Base-by-base conservation (phyloP, 2,329 filamentous ascomycete species). In the Penicillium aurantiogriseum region DNA sequence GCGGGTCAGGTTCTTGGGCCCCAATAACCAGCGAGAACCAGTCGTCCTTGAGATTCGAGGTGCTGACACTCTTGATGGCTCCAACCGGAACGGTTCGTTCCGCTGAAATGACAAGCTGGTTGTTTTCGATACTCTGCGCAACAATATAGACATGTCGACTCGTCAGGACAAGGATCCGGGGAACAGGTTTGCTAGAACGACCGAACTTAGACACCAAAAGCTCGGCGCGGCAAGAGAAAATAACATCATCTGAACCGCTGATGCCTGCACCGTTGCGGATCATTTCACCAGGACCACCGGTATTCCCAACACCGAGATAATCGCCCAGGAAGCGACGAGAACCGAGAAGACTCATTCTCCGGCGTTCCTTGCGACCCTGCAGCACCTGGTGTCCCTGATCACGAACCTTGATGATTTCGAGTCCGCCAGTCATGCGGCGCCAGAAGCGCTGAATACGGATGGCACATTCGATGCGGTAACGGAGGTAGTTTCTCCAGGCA, bases 1-100 rank as follows among this genome's bases (percentile, higher is more conserved):
- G 81, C n/a, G 94, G 92, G 74, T 99, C 94, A 0, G 94, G 83
- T 72, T 97, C 93, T 71, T 96, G 91, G 9, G 88, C 88, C 33
- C 92, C 91, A 44, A 95, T 83, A 3, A 92, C 91, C 36, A 99
- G 81, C 1, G 93, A 91, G 75, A 99, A 97, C 94, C 94, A 99
- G 75, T 99, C 94, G 67, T 99, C 94, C 63, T 90, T 91, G 59
- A 90, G 79, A 17, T 84, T 91, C 2, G 93, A 97, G 5, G 85
- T 81, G 67, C 91, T 86, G 64, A 99, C 81, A 69, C 88, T 94
- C 75, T 95, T 96, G 80, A 99, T 93, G 10, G 92, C 85, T 3
- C 91, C 91, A 19, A 97, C 78, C 0, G 92, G 87, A 60, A 97
- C 86, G 0, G 89, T 88, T 52, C 90, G 85, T 72, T 99, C 94